These are phyloP conservation scores for Gossypium bickii DNA, from an alignment of 345 rosid genomes.

Conservation along the genomic window DNA sequence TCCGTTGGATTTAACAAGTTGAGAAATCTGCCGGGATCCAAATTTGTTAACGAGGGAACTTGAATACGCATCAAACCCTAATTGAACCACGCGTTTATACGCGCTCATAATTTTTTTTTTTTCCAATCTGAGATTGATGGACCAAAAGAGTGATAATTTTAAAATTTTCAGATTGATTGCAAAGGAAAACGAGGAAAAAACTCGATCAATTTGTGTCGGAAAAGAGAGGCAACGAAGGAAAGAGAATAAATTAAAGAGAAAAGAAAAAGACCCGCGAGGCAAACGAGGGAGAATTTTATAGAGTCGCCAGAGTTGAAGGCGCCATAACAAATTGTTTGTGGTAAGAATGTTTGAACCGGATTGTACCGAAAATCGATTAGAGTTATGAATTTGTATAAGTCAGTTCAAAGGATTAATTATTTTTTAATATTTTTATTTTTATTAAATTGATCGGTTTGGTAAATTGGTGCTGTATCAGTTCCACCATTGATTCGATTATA, in stretches of 20 bases:
- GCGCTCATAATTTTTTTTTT: constrained; percentile 36
- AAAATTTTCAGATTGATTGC: background rate
- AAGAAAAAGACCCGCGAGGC: background rate
- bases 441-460: too few relatives aligned
- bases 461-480: accelerated
- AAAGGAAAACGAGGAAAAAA: background rate
- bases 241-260: background rate
- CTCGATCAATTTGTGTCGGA: background rate
- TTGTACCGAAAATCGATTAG: too few relatives aligned
- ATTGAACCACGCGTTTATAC: constrained; percentile 36
- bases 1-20: constrained; percentile 56
- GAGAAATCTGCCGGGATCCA: constrained; percentile 43
- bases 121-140: background rate
- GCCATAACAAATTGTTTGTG: too few relatives aligned
- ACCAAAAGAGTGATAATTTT: too few relatives aligned
- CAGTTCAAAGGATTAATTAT: accelerated
- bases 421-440: too few relatives aligned
- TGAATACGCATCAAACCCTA: constrained; percentile 33
- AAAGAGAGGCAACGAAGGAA: background rate
- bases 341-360: too few relatives aligned
- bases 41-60: constrained; percentile 17
- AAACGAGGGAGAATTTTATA: background rate
- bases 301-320: background rate
- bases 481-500: too few relatives aligned
- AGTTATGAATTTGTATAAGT: too few relatives aligned